These are phyloP conservation scores for Trametes punicea DNA, from an alignment of 768 basidiomycete genomes.

Conservation along the genomic window DNA sequence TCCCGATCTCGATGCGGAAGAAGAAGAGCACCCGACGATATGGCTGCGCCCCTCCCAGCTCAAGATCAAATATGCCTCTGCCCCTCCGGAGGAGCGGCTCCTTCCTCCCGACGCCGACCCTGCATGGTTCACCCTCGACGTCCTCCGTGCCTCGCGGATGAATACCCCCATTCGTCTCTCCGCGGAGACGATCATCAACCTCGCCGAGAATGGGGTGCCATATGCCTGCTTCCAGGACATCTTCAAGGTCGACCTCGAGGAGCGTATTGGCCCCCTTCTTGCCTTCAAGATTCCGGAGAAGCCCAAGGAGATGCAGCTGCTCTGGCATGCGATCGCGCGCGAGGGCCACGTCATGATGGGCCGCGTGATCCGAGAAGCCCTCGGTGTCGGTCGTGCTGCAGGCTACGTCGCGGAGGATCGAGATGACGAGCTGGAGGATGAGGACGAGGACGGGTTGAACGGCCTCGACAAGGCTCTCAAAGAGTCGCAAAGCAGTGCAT, in stretches of 20 bases:
- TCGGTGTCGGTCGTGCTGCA: constrained; percentile 27
- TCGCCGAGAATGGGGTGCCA: constrained; percentile 62
- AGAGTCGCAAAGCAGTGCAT: constrained; percentile 50
- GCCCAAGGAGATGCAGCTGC: constrained; percentile 16
- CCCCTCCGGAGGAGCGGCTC: constrained; percentile 6
- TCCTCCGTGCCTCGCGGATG: constrained; percentile 52
- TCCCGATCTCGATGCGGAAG: constrained; percentile 17
- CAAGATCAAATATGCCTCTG: constrained; percentile 37
- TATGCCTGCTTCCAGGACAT: constrained; percentile 32
- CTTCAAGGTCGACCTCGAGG: constrained; percentile 20
- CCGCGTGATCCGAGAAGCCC: constrained; percentile 24
- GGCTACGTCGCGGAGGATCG: constrained; percentile 24
- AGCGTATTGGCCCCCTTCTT: constrained; percentile 25
- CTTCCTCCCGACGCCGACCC: constrained; percentile 32
- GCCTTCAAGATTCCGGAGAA: not conserved
- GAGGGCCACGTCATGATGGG: constrained; percentile 24
- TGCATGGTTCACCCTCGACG: constrained; percentile 47
- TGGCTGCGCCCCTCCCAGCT: constrained; percentile 32
- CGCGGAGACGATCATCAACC: constrained; percentile 57
- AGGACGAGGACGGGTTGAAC: constrained; percentile 25
- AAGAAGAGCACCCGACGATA: constrained; percentile 16
- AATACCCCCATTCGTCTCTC: constrained; percentile 46
- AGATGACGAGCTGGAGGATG: constrained; percentile 21
- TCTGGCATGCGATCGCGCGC: constrained; percentile 25
- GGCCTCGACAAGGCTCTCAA: constrained; percentile 19